These are phyloP conservation scores for Gamsiella multidivaricata DNA, from an alignment of 192 early-diverging fungal genomes.

Conservation along the genomic window DNA sequence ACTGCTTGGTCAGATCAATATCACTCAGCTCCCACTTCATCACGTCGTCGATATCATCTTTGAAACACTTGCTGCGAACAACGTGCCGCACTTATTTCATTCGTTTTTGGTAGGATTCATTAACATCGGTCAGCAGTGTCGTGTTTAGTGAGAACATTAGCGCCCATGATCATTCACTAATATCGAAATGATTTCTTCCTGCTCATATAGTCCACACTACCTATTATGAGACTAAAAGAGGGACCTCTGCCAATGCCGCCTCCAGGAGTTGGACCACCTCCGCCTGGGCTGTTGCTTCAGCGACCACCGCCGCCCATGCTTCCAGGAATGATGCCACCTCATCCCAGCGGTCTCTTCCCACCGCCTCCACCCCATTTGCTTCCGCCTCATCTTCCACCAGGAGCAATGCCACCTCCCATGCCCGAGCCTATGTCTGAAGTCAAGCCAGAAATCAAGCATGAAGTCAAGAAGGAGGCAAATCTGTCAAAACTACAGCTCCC, in stretches of 20 bases:
- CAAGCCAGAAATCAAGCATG: constrained; percentile 12
- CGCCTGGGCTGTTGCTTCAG: constrained; percentile 38
- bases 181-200: too few relatives aligned
- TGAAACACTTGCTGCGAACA: constrained; percentile 32
- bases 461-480: constrained; percentile 32
- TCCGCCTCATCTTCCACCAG: constrained; percentile 14
- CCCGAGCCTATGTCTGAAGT: constrained; percentile 6
- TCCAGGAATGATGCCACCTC: constrained; percentile 41
- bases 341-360: constrained; percentile 19
- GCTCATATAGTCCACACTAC: constrained; percentile 24
- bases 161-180: too few relatives aligned
- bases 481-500: constrained; percentile 38
- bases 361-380: constrained; percentile 26
- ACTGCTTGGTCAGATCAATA: constrained; percentile 42
- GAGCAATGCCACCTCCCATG: constrained; percentile 14
- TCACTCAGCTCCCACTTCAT: constrained; percentile 43
- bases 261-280: constrained; percentile 48
- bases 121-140: too few relatives aligned
- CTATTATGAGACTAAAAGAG: constrained; percentile 27
- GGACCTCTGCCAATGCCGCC: constrained; percentile 47
- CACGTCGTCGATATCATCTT: constrained; percentile 52
- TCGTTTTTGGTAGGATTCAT: constrained; percentile 34
- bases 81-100: constrained; percentile 42
- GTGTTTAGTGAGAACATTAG: too few relatives aligned
- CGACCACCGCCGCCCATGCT: constrained; percentile 29